phyloP scores from a whole-genome alignment of 2,329 filamentous ascomycete genomes.

The Aspergillus luchuensis region DNA sequence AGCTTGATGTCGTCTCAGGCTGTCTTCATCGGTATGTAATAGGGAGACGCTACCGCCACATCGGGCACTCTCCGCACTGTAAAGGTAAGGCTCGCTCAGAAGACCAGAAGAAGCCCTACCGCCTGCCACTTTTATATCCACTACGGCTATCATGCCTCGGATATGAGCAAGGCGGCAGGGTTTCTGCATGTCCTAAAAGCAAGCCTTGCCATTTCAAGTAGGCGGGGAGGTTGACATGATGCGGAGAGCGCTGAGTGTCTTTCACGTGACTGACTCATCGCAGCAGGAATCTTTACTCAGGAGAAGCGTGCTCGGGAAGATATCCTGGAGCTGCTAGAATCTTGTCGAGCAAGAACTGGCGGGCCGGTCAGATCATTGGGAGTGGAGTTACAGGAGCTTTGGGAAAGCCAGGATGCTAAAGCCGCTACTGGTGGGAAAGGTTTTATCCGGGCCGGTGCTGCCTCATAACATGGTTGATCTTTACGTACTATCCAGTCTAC shows the following conservation, averaged over 20 bases:
- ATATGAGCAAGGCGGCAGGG: too few relatives aligned
- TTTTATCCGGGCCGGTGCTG: neutral
- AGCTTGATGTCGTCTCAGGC: constrained; percentile 30
- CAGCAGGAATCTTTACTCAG: constrained; percentile 20
- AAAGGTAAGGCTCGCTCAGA: too few relatives aligned
- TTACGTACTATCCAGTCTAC: neutral
- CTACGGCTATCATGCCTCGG: too few relatives aligned
- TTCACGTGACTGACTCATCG: neutral
- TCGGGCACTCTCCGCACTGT: too few relatives aligned
- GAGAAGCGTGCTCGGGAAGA: constrained; percentile 13
- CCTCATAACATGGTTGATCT: neutral
- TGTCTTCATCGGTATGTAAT: constrained; percentile 25
- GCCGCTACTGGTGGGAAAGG: neutral
- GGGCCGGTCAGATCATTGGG: constrained; percentile 26
- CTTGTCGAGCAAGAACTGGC: constrained; percentile 21
- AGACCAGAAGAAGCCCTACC: too few relatives aligned
- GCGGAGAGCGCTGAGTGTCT: too few relatives aligned
- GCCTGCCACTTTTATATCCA: too few relatives aligned
- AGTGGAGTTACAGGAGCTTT: constrained; percentile 24
- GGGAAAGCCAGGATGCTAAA: constrained; percentile 10
- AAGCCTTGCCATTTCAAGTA: too few relatives aligned
- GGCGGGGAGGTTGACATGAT: too few relatives aligned
- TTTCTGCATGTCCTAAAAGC: too few relatives aligned
- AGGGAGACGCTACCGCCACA: too few relatives aligned
- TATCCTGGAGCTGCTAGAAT: constrained; percentile 23